Conservation (phyloP, 345 rosid genomes). For the Cardamine occulta region DNA sequence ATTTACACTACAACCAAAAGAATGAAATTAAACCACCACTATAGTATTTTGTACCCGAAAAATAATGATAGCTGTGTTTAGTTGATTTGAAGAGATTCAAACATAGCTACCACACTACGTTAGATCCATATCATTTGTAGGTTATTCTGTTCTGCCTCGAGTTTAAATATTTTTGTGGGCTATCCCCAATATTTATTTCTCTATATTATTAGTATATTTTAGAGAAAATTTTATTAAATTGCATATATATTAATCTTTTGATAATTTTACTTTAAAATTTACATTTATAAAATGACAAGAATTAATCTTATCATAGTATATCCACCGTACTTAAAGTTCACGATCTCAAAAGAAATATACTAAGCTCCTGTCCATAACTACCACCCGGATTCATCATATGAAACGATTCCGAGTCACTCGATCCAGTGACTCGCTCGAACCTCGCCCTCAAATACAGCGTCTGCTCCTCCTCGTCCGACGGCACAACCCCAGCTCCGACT, state of each 20-base stretch:
- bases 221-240: neutral
- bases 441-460: constrained; percentile 69
- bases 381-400: constrained; percentile 83
- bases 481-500: constrained; percentile 77
- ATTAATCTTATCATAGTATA: neutral
- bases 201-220: too few relatives aligned
- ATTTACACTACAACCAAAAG: neutral
- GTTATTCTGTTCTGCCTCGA: neutral
- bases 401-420: constrained; percentile 73
- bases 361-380: constrained; percentile 72
- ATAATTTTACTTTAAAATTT: neutral
- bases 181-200: too few relatives aligned
- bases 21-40: neutral
- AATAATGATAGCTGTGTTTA: neutral
- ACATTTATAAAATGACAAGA: constrained; percentile 17
- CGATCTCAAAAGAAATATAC: constrained; percentile 72
- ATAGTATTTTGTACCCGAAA: neutral
- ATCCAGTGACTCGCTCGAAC: constrained; percentile 75
- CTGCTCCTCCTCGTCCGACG: constrained; percentile 50
- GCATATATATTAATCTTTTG: constrained; percentile 5
- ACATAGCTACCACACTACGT: neutral
- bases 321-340: constrained; percentile 46
- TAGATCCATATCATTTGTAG: neutral
- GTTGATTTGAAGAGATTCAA: neutral
- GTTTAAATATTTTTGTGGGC: neutral